Percentiles rank a stretch among this genome's conserved stretches.
phyloP scores from a whole-genome alignment of 2,329 filamentous ascomycete genomes.

The Sclerotinia subarctica region DNA sequence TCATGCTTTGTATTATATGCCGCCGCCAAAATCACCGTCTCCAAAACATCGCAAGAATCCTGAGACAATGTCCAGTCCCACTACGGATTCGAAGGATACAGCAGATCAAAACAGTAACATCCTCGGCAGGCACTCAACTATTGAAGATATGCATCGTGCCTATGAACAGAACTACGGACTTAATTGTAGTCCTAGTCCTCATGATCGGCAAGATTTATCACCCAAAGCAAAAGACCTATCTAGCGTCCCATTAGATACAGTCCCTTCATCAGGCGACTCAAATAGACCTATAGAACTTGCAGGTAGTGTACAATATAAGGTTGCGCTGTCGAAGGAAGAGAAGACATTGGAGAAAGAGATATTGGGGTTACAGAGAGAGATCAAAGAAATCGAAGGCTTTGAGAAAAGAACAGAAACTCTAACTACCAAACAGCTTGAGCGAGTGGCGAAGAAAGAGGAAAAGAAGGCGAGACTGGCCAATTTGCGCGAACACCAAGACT shows the following conservation, averaged over 20 bases:
- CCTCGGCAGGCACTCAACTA: neutral
- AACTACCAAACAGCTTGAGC: neutral
- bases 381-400: neutral
- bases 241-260: neutral
- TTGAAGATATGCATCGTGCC: neutral
- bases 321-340: neutral
- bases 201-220: too few relatives aligned
- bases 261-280: neutral
- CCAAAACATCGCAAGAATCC: too few relatives aligned
- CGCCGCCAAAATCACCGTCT: too few relatives aligned
- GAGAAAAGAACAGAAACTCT: neutral
- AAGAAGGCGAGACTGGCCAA: neutral
- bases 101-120: too few relatives aligned
- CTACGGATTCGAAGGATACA: too few relatives aligned
- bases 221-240: neutral
- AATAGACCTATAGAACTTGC: neutral
- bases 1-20: too few relatives aligned
- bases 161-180: neutral
- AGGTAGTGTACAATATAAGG: neutral
- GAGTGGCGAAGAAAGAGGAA: neutral
- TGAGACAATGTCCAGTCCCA: too few relatives aligned
- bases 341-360: neutral
- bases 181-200: neutral
- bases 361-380: neutral
- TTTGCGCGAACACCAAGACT: neutral